phyloP scores from a whole-genome alignment of 2,329 filamentous ascomycete species.

The Trichoderma endophyticum region DNA sequence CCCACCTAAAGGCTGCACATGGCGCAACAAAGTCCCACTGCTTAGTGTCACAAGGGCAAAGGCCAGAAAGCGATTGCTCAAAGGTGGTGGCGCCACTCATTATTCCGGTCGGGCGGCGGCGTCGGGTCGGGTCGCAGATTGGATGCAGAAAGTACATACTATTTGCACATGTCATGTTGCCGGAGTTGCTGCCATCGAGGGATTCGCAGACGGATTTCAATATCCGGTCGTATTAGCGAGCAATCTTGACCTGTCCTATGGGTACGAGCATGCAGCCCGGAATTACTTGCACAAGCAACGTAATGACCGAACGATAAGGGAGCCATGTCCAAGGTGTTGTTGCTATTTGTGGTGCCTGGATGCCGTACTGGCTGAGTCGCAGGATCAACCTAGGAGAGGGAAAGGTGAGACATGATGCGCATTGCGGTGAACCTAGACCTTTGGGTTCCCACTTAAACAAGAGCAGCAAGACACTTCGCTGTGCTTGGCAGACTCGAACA shows the following conservation, averaged over 20 bases:
- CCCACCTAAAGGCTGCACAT: constrained; percentile 22
- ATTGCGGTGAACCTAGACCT: constrained; percentile 6
- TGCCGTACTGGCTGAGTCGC: not conserved
- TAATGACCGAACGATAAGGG: not conserved
- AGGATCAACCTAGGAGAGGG: not conserved
- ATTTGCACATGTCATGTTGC: not conserved
- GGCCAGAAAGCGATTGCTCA: constrained; percentile 4
- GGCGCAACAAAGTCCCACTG: constrained; percentile 19
- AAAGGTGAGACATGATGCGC: constrained; percentile 11
- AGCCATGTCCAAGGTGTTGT: not conserved
- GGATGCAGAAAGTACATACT: constrained; percentile 4
- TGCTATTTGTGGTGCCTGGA: not conserved
- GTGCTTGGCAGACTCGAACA: not conserved
- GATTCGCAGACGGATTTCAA: not conserved
- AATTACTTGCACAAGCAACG: not conserved
- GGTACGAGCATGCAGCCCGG: not conserved
- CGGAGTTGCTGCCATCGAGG: not conserved
- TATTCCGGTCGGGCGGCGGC: constrained; percentile 19
- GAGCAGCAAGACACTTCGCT: not conserved
- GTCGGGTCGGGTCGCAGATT: constrained; percentile 21
- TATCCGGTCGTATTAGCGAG: not conserved
- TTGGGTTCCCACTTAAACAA: not conserved
- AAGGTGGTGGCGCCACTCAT: constrained; percentile 17
- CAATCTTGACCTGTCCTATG: not conserved
- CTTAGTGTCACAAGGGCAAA: constrained; percentile 19